These are phyloP conservation scores for Paramecium sexaurelia DNA, from an alignment of 73 alveolate genomes.

Conservation along the genomic window DNA sequence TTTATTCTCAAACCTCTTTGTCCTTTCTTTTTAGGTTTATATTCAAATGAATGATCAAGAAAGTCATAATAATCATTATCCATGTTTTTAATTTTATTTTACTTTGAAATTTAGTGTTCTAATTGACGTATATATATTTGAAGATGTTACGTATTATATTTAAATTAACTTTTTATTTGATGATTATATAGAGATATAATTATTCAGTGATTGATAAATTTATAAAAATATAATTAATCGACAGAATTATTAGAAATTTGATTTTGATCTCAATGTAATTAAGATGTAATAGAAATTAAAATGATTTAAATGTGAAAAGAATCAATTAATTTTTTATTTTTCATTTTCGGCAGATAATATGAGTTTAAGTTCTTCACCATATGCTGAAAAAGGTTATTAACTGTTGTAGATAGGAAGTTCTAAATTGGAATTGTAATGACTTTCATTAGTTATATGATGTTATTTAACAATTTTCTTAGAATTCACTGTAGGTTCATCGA, in stretches of 20 bases:
- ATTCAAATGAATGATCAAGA: slow-evolving; percentile 42
- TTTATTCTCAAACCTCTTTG: background rate
- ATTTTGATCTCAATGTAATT: too few species aligned
- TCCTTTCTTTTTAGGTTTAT: slow-evolving; percentile 34
- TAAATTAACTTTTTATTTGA: background rate
- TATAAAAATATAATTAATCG: background rate
- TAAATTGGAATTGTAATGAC: background rate
- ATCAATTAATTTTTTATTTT: background rate
- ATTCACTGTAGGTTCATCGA: background rate
- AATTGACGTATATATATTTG: slow-evolving; percentile 38
- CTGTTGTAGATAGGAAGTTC: background rate
- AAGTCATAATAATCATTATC: slow-evolving; percentile 56
- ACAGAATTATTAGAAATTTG: too few species aligned
- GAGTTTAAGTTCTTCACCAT: background rate
- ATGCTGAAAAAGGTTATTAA: background rate
- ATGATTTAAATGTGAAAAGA: background rate
- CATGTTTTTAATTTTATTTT: slow-evolving; percentile 18
- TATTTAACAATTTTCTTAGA: background rate
- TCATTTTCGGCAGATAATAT: background rate
- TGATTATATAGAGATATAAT: background rate
- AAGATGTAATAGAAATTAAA: too few species aligned
- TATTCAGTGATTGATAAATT: background rate
- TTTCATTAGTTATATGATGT: slow-evolving; percentile 8
- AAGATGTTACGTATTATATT: slow-evolving; percentile 28
- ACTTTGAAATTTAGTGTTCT: slow-evolving; percentile 29